These are phyloP conservation scores for Gonapodya sp. DNA, from an alignment of 192 early-diverging fungal genomes.

Conservation along the genomic window DNA sequence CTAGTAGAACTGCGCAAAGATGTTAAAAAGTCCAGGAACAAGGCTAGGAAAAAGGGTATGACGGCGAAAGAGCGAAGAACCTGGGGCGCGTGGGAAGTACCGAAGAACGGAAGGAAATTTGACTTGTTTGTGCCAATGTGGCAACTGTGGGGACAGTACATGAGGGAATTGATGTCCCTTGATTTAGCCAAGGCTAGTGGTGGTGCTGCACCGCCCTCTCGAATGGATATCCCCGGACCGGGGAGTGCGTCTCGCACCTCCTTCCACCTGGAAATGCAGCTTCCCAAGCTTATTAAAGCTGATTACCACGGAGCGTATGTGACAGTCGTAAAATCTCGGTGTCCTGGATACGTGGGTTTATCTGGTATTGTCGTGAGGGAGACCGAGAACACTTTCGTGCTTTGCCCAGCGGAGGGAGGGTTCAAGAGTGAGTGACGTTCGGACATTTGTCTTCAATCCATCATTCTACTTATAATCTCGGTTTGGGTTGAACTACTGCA, in stretches of 20 bases:
- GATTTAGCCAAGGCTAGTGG: neutral
- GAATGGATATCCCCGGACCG: neutral
- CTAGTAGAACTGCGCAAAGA: neutral
- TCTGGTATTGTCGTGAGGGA: conserved; percentile 79
- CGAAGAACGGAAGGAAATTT: neutral
- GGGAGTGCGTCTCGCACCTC: neutral
- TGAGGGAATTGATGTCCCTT: conserved; percentile 47
- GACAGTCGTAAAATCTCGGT: conserved; percentile 66
- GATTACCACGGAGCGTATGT: conserved; percentile 79
- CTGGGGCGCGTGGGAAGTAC: neutral
- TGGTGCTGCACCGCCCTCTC: neutral
- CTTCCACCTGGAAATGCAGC: conserved; percentile 15
- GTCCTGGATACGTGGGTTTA: conserved; percentile 65
- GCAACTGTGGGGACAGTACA: conserved; percentile 67
- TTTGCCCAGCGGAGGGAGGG: conserved; percentile 59
- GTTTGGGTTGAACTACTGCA: conserved; percentile 18
- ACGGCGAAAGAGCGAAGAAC: neutral
- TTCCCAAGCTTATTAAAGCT: conserved; percentile 58
- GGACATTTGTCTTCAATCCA: conserved; percentile 3
- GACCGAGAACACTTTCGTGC: conserved; percentile 73
- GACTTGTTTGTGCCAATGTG: conserved; percentile 62
- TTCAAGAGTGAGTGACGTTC: conserved; percentile 36
- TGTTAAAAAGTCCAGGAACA: neutral
- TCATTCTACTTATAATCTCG: neutral
- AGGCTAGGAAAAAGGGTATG: neutral